Evolutionary conservation across 768 basidiomycete genomes (phyloP).

Genomic region (Filobasidium floriforme): DNA sequence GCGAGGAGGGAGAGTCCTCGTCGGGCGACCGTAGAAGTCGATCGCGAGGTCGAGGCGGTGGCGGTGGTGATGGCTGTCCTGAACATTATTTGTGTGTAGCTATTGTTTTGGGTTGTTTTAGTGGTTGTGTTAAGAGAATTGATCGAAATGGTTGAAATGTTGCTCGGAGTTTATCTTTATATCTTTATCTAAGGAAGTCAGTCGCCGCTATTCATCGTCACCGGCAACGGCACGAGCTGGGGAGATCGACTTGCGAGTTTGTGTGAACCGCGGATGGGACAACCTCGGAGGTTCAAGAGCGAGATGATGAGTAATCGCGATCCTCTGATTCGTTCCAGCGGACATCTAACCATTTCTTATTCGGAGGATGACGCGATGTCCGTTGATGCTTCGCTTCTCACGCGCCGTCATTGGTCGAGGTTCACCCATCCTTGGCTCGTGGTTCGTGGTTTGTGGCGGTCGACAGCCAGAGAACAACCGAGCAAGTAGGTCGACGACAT

Average conservation of each 20-base stretch:
- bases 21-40: not conserved
- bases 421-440: too few relatives aligned
- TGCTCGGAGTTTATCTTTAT: too few relatives aligned
- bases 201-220: not conserved
- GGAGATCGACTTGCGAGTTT: not conserved
- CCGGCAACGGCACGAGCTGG: not conserved
- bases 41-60: conserved; percentile 6
- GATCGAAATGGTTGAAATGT: too few relatives aligned
- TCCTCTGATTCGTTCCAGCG: not conserved
- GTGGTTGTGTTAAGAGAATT: not conserved
- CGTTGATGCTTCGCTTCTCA: not conserved
- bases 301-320: not conserved
- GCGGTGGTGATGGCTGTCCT: conserved; percentile 1
- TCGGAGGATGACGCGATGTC: too few relatives aligned
- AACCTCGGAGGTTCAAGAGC: too few relatives aligned
- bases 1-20: not conserved
- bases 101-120: not conserved
- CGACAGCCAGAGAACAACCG: too few relatives aligned
- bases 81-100: not conserved
- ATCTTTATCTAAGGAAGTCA: too few relatives aligned
- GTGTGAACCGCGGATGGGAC: conserved; percentile 1
- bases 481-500: too few relatives aligned
- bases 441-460: too few relatives aligned
- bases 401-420: not conserved
- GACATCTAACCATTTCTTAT: not conserved